Conservation (phyloP, 1,284 basidiomycete genomes). For the Phellopilus nigrolimitatus region DNA sequence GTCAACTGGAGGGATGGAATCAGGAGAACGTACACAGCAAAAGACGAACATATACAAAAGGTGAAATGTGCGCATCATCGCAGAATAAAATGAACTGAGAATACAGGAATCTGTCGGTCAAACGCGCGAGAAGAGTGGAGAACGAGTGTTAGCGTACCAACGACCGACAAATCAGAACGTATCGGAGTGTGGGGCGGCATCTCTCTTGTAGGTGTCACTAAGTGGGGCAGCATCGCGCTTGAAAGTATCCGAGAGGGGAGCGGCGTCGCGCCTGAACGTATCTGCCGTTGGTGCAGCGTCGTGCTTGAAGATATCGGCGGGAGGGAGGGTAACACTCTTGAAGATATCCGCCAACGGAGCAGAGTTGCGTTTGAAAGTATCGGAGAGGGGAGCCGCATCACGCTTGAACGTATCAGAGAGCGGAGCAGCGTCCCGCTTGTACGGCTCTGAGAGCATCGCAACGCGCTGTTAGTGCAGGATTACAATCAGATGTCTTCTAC, state of each 20-base stretch:
- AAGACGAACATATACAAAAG: no score
- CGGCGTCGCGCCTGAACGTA: not conserved
- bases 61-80: no score
- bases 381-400: not conserved
- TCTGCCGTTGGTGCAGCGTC: not conserved
- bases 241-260: not conserved
- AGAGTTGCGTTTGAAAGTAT: not conserved
- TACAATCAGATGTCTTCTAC: no score
- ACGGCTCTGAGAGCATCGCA: conserved; percentile 2
- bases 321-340: not conserved
- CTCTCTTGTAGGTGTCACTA: not conserved
- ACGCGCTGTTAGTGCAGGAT: no score
- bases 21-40: no score
- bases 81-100: no score
- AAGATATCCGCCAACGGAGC: not conserved
- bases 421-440: conserved; percentile 4
- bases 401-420: conserved; percentile 4
- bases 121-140: no score
- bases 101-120: no score
- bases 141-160: no score
- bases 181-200: not conserved
- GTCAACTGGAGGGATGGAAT: no score
- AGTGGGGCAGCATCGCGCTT: not conserved
- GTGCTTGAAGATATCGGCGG: not conserved
- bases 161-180: no score